Conservation (phyloP, 805 yeast species). For the Ogataea degrootiae region DNA sequence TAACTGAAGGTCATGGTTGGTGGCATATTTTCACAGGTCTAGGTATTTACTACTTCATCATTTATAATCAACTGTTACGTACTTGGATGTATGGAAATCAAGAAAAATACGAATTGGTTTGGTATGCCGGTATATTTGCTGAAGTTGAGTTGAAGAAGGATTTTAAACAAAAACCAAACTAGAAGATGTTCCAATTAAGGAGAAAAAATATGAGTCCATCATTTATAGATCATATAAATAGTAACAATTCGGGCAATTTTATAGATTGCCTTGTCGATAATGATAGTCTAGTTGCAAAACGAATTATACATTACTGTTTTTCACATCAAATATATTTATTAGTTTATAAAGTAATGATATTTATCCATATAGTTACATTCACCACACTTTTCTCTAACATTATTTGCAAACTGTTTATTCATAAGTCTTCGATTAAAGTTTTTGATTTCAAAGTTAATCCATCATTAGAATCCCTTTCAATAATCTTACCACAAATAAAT, state of each 20-base stretch:
- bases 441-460: conserved; percentile 1
- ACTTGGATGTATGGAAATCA: conserved; percentile 58
- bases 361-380: neutral
- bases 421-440: neutral
- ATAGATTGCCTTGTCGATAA: too few species aligned
- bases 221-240: too few species aligned
- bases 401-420: neutral
- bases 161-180: conserved; percentile 4
- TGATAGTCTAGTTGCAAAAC: too few species aligned
- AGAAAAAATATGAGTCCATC: too few species aligned
- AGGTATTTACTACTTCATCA: conserved; percentile 82
- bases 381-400: neutral
- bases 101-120: conserved; percentile 49
- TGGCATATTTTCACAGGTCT: conserved; percentile 89
- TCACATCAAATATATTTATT: too few species aligned
- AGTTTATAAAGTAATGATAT: too few species aligned
- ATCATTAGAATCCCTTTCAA: conserved; percentile 4
- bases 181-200: neutral
- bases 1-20: conserved; percentile 95
- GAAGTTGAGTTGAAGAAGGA: conserved; percentile 34
- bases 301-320: too few species aligned
- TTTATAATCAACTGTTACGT: conserved; percentile 72
- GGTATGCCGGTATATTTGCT: conserved; percentile 53
- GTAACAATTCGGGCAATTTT: too few species aligned
- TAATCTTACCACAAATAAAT: conserved; percentile 13